A percentile compares a stretch with the other conserved stretches of the same genome.
phyloP scores from a whole-genome alignment of 2,329 filamentous ascomycete genomes.

The Lasiodiplodia theobromae region DNA sequence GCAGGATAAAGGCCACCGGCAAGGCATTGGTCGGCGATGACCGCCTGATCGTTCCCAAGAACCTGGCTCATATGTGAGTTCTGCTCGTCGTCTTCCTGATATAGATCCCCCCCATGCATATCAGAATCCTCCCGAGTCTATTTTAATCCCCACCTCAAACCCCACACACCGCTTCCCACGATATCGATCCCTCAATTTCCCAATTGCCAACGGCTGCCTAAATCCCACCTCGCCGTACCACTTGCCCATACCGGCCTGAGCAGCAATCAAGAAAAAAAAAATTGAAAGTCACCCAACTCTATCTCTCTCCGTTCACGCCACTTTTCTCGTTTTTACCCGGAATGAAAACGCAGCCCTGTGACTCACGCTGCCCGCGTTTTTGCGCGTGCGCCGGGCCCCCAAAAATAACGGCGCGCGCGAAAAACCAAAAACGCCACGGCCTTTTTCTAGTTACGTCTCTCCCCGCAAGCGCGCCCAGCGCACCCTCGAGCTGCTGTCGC shows the following conservation, averaged over 20 bases:
- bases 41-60: conserved; percentile 80
- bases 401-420: background rate
- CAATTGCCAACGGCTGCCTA: background rate
- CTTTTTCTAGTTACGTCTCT: conserved; percentile 72
- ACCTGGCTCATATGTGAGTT: conserved; percentile 78
- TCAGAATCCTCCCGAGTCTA: background rate
- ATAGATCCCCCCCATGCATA: background rate
- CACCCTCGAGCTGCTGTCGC: conserved; percentile 86
- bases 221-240: conserved; percentile 10
- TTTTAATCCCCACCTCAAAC: background rate
- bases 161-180: background rate
- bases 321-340: background rate
- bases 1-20: conserved; percentile 68
- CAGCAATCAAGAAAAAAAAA: background rate
- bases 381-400: background rate
- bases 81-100: conserved; percentile 7
- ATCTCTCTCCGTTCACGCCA: background rate
- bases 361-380: background rate
- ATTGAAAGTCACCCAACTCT: background rate
- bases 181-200: background rate
- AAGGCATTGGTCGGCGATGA: conserved; percentile 84
- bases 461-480: conserved; percentile 83
- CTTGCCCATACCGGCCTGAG: too few relatives aligned
- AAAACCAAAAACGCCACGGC: background rate
- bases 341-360: background rate